Percentiles rank a stretch among this genome's conserved stretches.
These are phyloP conservation scores for Anisodus acutangulus DNA, from an alignment of 257 asterid genomes.

Conservation along the genomic window DNA sequence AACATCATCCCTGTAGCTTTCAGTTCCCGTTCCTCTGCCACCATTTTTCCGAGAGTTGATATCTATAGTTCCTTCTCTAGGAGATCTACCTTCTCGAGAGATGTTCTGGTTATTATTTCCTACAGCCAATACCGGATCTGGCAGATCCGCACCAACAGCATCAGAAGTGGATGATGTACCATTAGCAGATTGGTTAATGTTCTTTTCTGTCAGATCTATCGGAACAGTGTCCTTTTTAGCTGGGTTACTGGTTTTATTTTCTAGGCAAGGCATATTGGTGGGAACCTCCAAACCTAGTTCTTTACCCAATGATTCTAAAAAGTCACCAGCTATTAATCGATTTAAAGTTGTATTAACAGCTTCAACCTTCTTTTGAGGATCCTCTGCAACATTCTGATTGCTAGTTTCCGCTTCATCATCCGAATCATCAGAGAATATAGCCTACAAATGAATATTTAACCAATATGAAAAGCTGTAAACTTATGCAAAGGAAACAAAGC, in stretches of 20 bases:
- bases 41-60: slow-evolving; percentile 29
- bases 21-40: slow-evolving; percentile 33
- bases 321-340: slow-evolving; percentile 95
- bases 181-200: slow-evolving; percentile 33
- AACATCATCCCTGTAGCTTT: slow-evolving; percentile 15
- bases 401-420: slow-evolving; percentile 69
- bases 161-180: slow-evolving; percentile 32
- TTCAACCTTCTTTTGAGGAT: slow-evolving; percentile 64
- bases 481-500: neutral
- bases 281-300: slow-evolving; percentile 88
- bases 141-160: slow-evolving; percentile 31
- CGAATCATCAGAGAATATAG: slow-evolving; percentile 89
- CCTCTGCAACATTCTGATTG: slow-evolving; percentile 50
- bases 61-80: neutral
- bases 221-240: slow-evolving; percentile 37
- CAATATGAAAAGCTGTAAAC: slow-evolving; percentile 18
- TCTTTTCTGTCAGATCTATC: slow-evolving; percentile 37
- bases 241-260: slow-evolving; percentile 41
- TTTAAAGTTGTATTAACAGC: slow-evolving; percentile 77
- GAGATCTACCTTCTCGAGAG: slow-evolving; percentile 31
- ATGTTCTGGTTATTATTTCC: slow-evolving; percentile 25
- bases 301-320: slow-evolving; percentile 89
- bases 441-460: slow-evolving; percentile 49
- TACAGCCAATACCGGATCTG: slow-evolving; percentile 34
- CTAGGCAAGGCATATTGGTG: slow-evolving; percentile 59